Conservation (phyloP, 2,329 filamentous ascomycete species). For the Xylariales sp. region DNA sequence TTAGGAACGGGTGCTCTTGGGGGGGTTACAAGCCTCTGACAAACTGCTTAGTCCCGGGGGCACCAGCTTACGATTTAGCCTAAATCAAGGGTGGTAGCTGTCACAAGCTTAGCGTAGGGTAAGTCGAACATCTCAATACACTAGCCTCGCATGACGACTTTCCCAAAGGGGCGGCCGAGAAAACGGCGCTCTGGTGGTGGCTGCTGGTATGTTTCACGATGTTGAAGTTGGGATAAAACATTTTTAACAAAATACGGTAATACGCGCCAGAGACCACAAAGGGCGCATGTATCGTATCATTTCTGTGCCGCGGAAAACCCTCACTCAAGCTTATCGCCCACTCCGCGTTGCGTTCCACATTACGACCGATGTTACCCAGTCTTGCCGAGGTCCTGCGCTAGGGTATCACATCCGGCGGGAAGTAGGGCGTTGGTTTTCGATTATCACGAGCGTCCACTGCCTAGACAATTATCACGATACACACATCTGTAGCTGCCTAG, state of each 20-base stretch:
- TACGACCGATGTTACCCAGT: neutral
- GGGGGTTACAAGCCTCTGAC: slow-evolving; percentile 1
- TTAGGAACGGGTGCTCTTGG: no score
- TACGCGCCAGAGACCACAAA: neutral
- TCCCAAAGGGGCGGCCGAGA: slow-evolving; percentile 1
- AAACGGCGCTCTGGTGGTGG: neutral
- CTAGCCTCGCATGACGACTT: slow-evolving; percentile 6
- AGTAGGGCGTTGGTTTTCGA: no score
- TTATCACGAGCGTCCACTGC: neutral
- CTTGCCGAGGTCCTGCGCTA: neutral
- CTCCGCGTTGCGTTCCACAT: neutral
- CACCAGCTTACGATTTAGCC: slow-evolving; percentile 1
- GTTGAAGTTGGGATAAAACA: slow-evolving; percentile 3
- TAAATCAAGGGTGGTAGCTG: slow-evolving; percentile 6
- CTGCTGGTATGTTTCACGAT: neutral
- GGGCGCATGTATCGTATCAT: neutral
- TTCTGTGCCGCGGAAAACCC: neutral
- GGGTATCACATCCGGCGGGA: neutral
- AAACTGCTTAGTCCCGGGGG: neutral
- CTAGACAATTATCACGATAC: neutral
- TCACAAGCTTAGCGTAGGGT: slow-evolving; percentile 2
- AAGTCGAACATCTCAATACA: neutral
- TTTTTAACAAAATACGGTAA: neutral
- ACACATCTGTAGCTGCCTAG: neutral
- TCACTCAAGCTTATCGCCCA: neutral